Base-by-base conservation (phyloP, 768 basidiomycete genomes). In the Exidia glandulosa region DNA sequence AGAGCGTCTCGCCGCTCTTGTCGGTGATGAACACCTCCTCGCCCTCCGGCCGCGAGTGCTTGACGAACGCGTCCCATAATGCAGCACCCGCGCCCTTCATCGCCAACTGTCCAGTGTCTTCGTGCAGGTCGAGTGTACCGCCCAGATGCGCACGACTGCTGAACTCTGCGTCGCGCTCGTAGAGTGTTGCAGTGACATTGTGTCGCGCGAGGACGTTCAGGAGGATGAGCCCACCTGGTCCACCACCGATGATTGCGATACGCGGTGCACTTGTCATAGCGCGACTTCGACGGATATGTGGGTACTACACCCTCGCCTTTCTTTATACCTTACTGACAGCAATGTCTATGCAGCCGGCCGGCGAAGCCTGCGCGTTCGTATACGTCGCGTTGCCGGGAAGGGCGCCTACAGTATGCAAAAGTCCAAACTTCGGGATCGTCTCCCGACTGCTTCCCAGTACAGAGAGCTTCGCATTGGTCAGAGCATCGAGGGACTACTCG, bases 51-150 rank as follows among this genome's bases (percentile, higher is more conserved):
- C 69, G 47, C 45, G 64, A 63, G 34, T 63, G 32, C 45, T 57
- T 60, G 25, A 55, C 30, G 47, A 69, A 70, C 25, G 64, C 62
- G 10, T 62, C 64, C 25, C 65, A 58, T n/a, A 71, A 57, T 19
- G 10, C 12, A 10, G 16, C 10, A 1, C 62, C 62, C 2, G 66
- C 66, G 14, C 56, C 65, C 33, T 57, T 59, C 2, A 71, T 36
- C 10, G 70, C 65, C 25, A 31, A 9, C 41, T 67, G 62, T 16
- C 70, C 70, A 19, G 65, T 66, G 27, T 66, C 65, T 1, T 62
- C 59, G 58, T 71, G 70, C 32, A 71, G 60, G 61, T 71, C 70
- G n/a, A 71, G 65, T n/a, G 64, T 56, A 19, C 70, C 70, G 33
- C 66, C 67, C 33, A 67, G 69, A 12, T 55, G 57, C 41, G 66